A percentile compares a stretch with the other conserved stretches of the same genome.
phyloP scores from a whole-genome alignment of 495 filamentous ascomycete species.

The Halenospora varia region DNA sequence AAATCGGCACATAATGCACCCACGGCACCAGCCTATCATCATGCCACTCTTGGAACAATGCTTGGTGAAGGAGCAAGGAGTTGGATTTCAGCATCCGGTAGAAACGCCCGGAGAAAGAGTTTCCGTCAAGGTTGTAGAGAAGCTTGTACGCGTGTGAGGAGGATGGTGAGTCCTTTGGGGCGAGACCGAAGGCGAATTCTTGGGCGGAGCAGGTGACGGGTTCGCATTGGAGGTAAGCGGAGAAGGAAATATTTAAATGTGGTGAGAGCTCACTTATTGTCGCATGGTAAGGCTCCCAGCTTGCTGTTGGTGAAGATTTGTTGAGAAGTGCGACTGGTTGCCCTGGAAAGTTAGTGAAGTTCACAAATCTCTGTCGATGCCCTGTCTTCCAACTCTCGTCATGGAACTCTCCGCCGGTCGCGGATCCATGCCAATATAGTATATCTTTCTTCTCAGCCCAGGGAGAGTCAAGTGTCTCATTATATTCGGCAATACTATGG shows the following conservation, averaged over 20 bases:
- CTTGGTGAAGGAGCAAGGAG: conserved; percentile 61
- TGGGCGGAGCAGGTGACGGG: conserved; percentile 16
- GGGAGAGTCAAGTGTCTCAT: neutral
- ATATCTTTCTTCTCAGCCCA: conserved; percentile 53
- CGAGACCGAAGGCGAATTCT: conserved; percentile 21
- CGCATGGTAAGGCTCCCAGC: conserved; percentile 27
- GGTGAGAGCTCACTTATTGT: conserved; percentile 28
- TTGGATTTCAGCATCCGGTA: conserved; percentile 51
- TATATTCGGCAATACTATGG: neutral
- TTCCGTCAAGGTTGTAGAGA: conserved; percentile 53
- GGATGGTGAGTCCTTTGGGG: conserved; percentile 19
- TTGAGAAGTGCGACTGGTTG: conserved; percentile 27
- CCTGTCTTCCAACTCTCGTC: conserved; percentile 57
- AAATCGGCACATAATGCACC: conserved; percentile 50
- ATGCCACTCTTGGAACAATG: conserved; percentile 53
- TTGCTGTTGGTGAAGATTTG: conserved; percentile 27
- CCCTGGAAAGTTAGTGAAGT: conserved; percentile 61
- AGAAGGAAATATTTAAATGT: conserved; percentile 30
- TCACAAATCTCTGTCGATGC: conserved; percentile 67
- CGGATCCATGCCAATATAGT: conserved; percentile 63
- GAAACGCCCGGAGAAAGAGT: conserved; percentile 47
- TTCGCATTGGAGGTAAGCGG: conserved; percentile 27
- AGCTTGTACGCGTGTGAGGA: conserved; percentile 22
- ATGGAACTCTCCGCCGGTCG: conserved; percentile 58
- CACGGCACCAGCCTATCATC: conserved; percentile 50